These are phyloP conservation scores for Crithidia sp. DNA, from an alignment of 208 protist species.

Conservation along the genomic window DNA sequence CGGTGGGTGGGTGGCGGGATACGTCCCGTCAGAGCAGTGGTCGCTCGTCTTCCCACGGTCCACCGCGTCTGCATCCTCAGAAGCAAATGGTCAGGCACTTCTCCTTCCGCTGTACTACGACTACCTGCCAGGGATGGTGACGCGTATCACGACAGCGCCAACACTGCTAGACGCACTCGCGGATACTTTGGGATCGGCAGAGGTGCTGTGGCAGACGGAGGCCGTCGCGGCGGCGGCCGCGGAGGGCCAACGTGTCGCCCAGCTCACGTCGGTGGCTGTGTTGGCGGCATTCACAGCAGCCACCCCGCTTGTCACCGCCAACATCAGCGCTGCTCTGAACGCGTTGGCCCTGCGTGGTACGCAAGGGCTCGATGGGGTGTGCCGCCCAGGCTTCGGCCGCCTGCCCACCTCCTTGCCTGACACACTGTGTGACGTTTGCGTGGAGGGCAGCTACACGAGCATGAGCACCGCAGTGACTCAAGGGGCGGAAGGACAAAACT, in stretches of 20 bases:
- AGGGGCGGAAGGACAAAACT: not conserved
- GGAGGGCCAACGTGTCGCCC: constrained; percentile 8
- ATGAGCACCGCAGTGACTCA: constrained; percentile 11
- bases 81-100: not conserved
- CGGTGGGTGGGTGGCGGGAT: constrained; percentile 23
- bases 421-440: constrained; percentile 8
- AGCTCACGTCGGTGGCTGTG: constrained; percentile 2
- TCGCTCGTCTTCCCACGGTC: not conserved
- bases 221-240: not conserved
- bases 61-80: not conserved
- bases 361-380: constrained; percentile 27
- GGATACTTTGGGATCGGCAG: constrained; percentile 9
- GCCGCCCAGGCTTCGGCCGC: constrained; percentile 22
- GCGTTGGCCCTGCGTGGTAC: constrained; percentile 1
- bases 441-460: constrained; percentile 16
- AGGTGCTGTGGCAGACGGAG: constrained; percentile 14
- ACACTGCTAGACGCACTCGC: constrained; percentile 6
- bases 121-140: constrained; percentile 33
- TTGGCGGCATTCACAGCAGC: constrained; percentile 1
- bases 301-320: constrained; percentile 9
- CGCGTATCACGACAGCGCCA: constrained; percentile 11
- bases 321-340: constrained; percentile 18
- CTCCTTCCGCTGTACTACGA: constrained; percentile 27
- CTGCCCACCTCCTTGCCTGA: not conserved
- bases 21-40: constrained; percentile 20